A percentile compares a stretch with the other conserved stretches of the same genome.
phyloP scores from a whole-genome alignment of 2,329 filamentous ascomycete genomes.

The Lanzia echinophila region DNA sequence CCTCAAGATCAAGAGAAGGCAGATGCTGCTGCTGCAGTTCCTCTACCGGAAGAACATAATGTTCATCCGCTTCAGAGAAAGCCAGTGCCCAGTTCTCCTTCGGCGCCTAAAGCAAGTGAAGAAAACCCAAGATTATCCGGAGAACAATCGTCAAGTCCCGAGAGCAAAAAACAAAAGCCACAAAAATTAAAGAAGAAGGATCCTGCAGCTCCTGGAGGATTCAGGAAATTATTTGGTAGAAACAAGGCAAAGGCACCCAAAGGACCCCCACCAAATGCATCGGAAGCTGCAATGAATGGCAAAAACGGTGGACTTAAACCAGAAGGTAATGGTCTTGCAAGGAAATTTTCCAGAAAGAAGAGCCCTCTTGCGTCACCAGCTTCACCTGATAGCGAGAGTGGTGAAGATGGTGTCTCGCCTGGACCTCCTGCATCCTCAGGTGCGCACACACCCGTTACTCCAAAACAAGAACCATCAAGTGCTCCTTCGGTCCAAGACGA shows the following conservation, averaged over 20 bases:
- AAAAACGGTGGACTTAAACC: slow-evolving; percentile 28
- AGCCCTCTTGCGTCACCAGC: slow-evolving; percentile 19
- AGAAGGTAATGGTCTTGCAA: slow-evolving; percentile 27
- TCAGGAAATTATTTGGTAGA: slow-evolving; percentile 60
- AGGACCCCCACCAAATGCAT: slow-evolving; percentile 10
- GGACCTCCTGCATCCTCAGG: slow-evolving; percentile 28
- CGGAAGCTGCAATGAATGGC: slow-evolving; percentile 26
- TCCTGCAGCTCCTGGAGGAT: slow-evolving; percentile 32
- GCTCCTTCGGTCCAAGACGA: slow-evolving; percentile 41
- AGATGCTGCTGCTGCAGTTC: slow-evolving; percentile 31
- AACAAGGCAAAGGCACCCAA: slow-evolving; percentile 36
- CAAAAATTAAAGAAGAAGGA: slow-evolving; percentile 51
- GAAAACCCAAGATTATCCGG: slow-evolving; percentile 20
- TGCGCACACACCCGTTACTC: slow-evolving; percentile 23
- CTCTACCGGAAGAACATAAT: slow-evolving; percentile 18
- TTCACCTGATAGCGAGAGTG: slow-evolving; percentile 14
- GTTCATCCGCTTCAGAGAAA: slow-evolving; percentile 16
- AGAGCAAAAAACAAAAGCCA: slow-evolving; percentile 36
- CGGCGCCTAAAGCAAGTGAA: slow-evolving; percentile 16
- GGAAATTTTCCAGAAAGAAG: slow-evolving; percentile 37
- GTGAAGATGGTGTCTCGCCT: slow-evolving; percentile 23
- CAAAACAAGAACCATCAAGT: slow-evolving; percentile 32
- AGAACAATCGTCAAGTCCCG: slow-evolving; percentile 34
- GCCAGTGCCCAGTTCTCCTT: slow-evolving; percentile 11
- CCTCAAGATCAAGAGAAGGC: slow-evolving; percentile 19